Percentiles rank a stretch among this genome's conserved stretches.
phyloP scores from a whole-genome alignment of 129 eudicot species.

The Lactuca saligna region DNA sequence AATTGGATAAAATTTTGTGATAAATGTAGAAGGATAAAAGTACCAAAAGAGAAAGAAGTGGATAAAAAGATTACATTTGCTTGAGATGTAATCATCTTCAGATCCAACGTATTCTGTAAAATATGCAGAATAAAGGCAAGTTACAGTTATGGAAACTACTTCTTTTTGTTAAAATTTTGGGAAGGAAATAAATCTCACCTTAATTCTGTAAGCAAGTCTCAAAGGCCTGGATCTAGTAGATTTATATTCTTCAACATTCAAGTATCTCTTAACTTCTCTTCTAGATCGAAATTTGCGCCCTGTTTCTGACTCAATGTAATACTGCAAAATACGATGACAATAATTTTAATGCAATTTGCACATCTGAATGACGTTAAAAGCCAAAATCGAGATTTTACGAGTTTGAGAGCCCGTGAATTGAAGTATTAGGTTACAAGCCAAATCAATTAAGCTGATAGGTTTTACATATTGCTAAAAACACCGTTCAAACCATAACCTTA shows the following conservation, averaged over 20 bases:
- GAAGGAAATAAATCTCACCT: slow-evolving; percentile 26
- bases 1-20: no score
- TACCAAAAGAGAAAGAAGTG: slow-evolving; percentile 10
- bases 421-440: neutral
- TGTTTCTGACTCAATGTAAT: slow-evolving; percentile 63
- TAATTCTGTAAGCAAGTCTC: slow-evolving; percentile 26
- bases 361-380: neutral
- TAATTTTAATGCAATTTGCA: neutral
- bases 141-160: slow-evolving; percentile 5
- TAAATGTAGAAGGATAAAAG: neutral
- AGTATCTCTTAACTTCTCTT: slow-evolving; percentile 43
- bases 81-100: slow-evolving; percentile 42
- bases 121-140: slow-evolving; percentile 4
- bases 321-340: slow-evolving; percentile 40
- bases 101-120: slow-evolving; percentile 29
- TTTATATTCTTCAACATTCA: slow-evolving; percentile 44
- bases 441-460: neutral
- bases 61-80: slow-evolving; percentile 50
- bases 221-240: slow-evolving; percentile 27
- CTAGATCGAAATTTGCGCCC: slow-evolving; percentile 54
- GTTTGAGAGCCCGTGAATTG: neutral
- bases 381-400: neutral
- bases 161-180: neutral
- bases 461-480: neutral
- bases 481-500: neutral